Conservation (phyloP, 164 flowering plant genomes). For the Tetracentron sinense region DNA sequence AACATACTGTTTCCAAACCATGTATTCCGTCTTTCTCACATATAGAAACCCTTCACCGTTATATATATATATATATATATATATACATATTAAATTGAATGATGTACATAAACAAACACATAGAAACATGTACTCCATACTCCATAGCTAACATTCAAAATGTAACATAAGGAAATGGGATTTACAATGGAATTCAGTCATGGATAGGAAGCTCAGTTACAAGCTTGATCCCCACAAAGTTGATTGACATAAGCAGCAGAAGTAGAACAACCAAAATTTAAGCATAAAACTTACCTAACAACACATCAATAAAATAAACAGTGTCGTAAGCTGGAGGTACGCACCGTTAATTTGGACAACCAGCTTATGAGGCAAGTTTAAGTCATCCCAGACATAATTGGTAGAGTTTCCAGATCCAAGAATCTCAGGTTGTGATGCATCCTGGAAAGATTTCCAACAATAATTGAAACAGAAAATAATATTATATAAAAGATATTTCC, state of each 20-base stretch:
- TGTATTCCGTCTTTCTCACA: too few species aligned
- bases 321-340: constrained; percentile 1
- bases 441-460: constrained; percentile 39
- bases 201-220: neutral
- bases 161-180: too few species aligned
- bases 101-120: too few species aligned
- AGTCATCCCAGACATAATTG: constrained; percentile 87
- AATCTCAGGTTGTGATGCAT: constrained; percentile 55
- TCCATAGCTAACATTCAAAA: too few species aligned
- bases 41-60: too few species aligned
- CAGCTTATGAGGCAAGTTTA: constrained; percentile 78
- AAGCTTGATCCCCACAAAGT: neutral
- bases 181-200: neutral
- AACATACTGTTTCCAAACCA: too few species aligned
- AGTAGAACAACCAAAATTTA: neutral
- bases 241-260: neutral
- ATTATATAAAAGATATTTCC: neutral
- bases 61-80: too few species aligned
- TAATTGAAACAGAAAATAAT: constrained; percentile 1
- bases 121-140: too few species aligned
- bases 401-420: constrained; percentile 51
- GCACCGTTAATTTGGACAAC: constrained; percentile 66
- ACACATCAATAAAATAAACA: neutral
- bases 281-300: neutral
- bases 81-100: too few species aligned